Evolutionary conservation across 257 asterid species (phyloP).

Genomic region (Przewalskia tangutica): DNA sequence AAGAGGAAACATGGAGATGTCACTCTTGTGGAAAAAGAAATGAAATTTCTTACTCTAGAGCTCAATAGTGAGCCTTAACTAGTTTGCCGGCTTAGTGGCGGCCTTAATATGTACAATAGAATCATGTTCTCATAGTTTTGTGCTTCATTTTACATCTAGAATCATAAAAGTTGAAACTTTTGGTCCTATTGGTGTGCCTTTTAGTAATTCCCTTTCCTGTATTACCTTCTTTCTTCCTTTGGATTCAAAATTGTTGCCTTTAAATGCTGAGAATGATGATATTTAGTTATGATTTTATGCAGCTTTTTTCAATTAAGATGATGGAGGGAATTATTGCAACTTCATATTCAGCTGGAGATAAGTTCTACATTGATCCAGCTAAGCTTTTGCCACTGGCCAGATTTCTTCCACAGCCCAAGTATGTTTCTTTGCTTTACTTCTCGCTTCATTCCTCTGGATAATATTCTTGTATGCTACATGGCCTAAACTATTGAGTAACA

Average conservation of each 20-base stretch:
- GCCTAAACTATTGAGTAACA: background rate
- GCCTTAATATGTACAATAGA: background rate
- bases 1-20: background rate
- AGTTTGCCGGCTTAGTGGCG: background rate
- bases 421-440: conserved; percentile 10
- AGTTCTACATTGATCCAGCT: conserved; percentile 89
- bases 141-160: background rate
- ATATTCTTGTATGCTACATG: background rate
- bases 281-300: conserved; percentile 2
- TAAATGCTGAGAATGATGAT: background rate
- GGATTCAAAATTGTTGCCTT: background rate
- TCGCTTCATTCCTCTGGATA: background rate
- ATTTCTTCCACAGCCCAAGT: conserved; percentile 83
- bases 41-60: background rate
- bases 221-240: background rate
- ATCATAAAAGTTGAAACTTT: background rate
- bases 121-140: background rate
- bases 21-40: background rate
- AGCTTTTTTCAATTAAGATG: conserved; percentile 80
- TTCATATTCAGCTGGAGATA: conserved; percentile 69
- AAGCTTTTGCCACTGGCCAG: conserved; percentile 79
- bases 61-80: background rate
- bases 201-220: background rate
- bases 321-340: conserved; percentile 88
- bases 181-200: background rate